Percentiles rank a stretch among this genome's conserved stretches.
Conservation (phyloP, 1,284 basidiomycete species). For the Exobasidium cylindrosporum region DNA sequence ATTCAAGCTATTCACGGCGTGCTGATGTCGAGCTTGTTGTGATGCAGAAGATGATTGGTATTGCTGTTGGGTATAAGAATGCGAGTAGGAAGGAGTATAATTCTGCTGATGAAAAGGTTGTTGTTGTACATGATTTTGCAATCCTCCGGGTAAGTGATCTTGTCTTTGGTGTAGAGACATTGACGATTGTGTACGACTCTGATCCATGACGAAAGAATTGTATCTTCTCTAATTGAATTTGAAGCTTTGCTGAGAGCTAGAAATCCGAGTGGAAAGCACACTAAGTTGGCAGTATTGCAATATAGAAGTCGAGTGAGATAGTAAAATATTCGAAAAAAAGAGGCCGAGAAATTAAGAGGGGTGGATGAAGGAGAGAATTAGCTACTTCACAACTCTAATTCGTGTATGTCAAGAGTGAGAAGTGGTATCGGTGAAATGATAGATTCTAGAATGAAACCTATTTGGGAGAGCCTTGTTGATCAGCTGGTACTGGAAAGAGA, state of each 20-base stretch:
- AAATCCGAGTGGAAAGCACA: no score
- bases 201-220: background rate
- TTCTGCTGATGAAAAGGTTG: background rate
- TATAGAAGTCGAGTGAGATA: no score
- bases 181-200: background rate
- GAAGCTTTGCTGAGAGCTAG: no score
- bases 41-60: background rate
- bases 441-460: background rate
- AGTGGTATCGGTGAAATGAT: background rate
- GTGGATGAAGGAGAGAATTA: background rate
- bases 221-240: no score
- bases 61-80: background rate
- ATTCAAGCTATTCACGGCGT: background rate
- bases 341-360: background rate
- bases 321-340: background rate
- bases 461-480: background rate
- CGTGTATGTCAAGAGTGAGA: background rate
- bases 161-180: background rate
- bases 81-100: background rate
- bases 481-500: no score
- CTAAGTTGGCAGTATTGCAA: no score
- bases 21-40: background rate
- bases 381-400: background rate
- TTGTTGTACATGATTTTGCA: background rate
- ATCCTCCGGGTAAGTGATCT: background rate